phyloP scores from a whole-genome alignment of 202 grass and related monocot species.

The Cymbopogon flexuosus region DNA sequence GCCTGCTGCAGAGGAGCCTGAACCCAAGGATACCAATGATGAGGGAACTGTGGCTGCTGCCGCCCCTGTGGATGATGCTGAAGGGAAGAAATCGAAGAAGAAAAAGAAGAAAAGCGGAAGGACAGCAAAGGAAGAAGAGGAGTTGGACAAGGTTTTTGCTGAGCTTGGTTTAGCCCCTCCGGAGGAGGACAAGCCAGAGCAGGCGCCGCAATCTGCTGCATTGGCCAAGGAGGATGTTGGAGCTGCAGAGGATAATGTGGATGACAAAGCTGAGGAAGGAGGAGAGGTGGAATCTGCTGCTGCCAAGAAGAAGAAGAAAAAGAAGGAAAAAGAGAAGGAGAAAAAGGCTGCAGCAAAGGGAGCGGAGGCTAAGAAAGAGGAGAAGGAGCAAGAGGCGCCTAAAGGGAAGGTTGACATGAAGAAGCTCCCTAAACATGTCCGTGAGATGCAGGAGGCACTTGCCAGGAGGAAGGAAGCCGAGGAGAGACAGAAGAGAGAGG shows the following conservation, averaged over 20 bases:
- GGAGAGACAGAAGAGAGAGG: constrained; percentile 70
- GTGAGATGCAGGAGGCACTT: constrained; percentile 75
- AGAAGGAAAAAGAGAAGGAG: constrained; percentile 91
- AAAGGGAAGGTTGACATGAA: constrained; percentile 83
- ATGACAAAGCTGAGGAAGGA: constrained; percentile 67
- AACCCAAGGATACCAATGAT: constrained; percentile 31
- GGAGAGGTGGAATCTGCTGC: constrained; percentile 68
- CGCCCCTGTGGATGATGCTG: constrained; percentile 38
- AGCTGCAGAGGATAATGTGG: constrained; percentile 37
- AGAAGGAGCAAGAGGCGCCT: constrained; percentile 39
- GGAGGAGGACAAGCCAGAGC: constrained; percentile 30
- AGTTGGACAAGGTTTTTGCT: constrained; percentile 78
- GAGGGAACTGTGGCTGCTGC: constrained; percentile 14
- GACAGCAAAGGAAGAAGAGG: constrained; percentile 86
- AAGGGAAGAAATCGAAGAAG: constrained; percentile 82
- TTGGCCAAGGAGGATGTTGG: constrained; percentile 35
- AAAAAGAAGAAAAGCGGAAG: constrained; percentile 93
- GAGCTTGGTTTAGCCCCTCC: constrained; percentile 48
- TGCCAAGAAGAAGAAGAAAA: constrained; percentile 96
- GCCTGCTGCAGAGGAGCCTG: constrained; percentile 26
- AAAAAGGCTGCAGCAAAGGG: constrained; percentile 76
- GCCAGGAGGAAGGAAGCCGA: constrained; percentile 68
- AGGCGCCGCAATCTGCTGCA: constrained; percentile 11
- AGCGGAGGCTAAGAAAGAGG: constrained; percentile 42
- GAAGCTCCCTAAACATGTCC: constrained; percentile 70